These are phyloP conservation scores for Sporothrix variecibatus DNA, from an alignment of 2,329 filamentous ascomycete genomes.

Conservation along the genomic window DNA sequence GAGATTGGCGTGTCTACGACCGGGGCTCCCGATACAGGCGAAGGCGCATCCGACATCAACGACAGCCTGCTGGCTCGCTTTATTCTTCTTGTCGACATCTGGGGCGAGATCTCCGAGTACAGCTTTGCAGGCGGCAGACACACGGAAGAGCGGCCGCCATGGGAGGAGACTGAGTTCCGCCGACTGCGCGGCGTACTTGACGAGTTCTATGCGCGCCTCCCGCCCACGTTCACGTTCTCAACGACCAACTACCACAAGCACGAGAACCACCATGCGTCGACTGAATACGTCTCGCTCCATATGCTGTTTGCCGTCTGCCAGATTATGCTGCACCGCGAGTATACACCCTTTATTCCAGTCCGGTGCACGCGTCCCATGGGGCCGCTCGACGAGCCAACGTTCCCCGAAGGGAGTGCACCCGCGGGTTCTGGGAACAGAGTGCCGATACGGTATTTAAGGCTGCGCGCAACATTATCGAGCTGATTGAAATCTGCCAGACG, in stretches of 20 bases:
- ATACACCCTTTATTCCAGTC: constrained; percentile 67
- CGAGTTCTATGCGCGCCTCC: constrained; percentile 55
- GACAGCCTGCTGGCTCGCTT: constrained; percentile 56
- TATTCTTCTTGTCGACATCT: constrained; percentile 60
- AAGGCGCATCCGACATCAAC: constrained; percentile 30
- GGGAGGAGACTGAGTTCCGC: constrained; percentile 58
- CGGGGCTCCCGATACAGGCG: constrained; percentile 22
- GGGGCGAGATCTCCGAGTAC: constrained; percentile 60
- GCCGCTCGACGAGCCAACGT: constrained; percentile 61
- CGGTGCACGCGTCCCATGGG: constrained; percentile 51
- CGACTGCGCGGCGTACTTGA: constrained; percentile 54
- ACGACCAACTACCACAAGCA: constrained; percentile 65
- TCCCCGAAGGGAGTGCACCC: constrained; percentile 50
- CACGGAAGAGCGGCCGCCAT: constrained; percentile 57
- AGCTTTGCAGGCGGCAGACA: constrained; percentile 55
- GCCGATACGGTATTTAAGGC: constrained; percentile 64
- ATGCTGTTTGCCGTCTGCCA: constrained; percentile 65
- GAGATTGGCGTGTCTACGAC: background rate
- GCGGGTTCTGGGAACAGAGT: constrained; percentile 63
- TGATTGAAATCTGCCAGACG: constrained; percentile 61
- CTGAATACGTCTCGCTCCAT: constrained; percentile 67
- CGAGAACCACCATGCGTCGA: constrained; percentile 63
- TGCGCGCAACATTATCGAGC: constrained; percentile 63
- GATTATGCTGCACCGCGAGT: constrained; percentile 69
- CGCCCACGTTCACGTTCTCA: constrained; percentile 59